Base-by-base conservation (phyloP, 2,329 filamentous ascomycete genomes). In the Nemania sp. region DNA sequence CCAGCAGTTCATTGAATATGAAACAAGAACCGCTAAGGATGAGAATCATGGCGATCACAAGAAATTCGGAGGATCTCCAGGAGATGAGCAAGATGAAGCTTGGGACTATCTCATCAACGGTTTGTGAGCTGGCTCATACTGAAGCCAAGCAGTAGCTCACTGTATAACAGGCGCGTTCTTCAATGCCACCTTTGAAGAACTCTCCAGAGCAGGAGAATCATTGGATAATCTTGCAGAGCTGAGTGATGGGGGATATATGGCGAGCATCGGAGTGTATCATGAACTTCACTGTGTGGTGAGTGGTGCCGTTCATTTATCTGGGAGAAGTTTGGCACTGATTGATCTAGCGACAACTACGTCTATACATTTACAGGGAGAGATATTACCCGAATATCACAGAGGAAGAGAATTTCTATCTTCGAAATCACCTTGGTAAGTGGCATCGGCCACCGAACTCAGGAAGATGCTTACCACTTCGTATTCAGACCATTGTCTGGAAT, bases 371-470 rank as follows among this genome's bases (percentile, higher is more conserved):
- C n/a, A 17, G 22, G 11, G 23, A 43, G 3, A 48, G 22, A 33
- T 61, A 61, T 34, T 61, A 61, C n/a, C 50, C 49, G 6, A 52
- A 56, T 30, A 34, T 61, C 9, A 59, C 56, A 0, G 14, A 8
- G 4, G 17, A 20, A 2, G 34, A 55, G 26, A 50, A 55, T 12
- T 9, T 24, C 1, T 54, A 61, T 45, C 44, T 59, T 12, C 49
- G 51, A 3, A 14, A 19, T 2, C 57, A 60, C 34, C 8, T 54
- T 31, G 59, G 59, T 61, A n/a, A n/a, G n/a, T n/a, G n/a, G n/a
- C n/a, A n/a, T n/a, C n/a, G n/a, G n/a, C n/a, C n/a, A n/a, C n/a
- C n/a, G n/a, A n/a, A n/a, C n/a, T n/a, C n/a, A n/a, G n/a, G n/a
- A n/a, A n/a, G n/a, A n/a, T n/a, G n/a, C n/a, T n/a, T n/a, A 31